Conservation (phyloP, 192 early-diverging fungal species). For the Backusella sp. region DNA sequence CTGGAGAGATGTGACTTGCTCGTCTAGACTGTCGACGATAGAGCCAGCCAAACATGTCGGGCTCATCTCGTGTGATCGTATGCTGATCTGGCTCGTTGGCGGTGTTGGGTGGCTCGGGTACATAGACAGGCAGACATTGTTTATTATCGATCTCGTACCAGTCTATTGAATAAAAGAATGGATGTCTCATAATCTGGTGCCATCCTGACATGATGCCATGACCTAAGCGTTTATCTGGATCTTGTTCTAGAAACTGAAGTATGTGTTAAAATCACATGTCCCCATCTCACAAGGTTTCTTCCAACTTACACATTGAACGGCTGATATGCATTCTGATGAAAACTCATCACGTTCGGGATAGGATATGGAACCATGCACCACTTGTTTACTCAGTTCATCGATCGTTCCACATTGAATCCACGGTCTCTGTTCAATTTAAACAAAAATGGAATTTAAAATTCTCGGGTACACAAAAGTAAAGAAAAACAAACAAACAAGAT, state of each 20-base stretch:
- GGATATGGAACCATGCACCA: conserved; percentile 62
- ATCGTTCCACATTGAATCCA: conserved; percentile 62
- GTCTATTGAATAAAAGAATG: conserved; percentile 49
- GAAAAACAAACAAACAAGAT: neutral
- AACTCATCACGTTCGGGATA: conserved; percentile 52
- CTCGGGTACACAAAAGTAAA: neutral
- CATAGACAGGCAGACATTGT: conserved; percentile 41
- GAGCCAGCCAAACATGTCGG: neutral
- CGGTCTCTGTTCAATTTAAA: conserved; percentile 31
- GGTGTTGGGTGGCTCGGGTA: conserved; percentile 58
- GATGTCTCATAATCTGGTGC: conserved; percentile 41
- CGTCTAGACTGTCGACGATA: neutral
- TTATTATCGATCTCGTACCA: conserved; percentile 48
- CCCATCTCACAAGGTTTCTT: neutral
- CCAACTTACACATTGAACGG: conserved; percentile 61
- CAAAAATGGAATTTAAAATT: conserved; percentile 12
- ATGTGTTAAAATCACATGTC: neutral
- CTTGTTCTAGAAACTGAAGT: conserved; percentile 51
- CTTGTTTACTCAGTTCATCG: conserved; percentile 59
- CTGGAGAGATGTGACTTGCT: conserved; percentile 25
- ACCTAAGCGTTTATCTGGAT: conserved; percentile 50
- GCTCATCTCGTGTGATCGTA: neutral
- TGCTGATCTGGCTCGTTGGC: conserved; percentile 87
- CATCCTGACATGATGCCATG: conserved; percentile 41
- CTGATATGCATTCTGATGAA: conserved; percentile 62